Evolutionary conservation across 306 rosid species (phyloP).

Genomic region (Heteromeles arbutifolia): DNA sequence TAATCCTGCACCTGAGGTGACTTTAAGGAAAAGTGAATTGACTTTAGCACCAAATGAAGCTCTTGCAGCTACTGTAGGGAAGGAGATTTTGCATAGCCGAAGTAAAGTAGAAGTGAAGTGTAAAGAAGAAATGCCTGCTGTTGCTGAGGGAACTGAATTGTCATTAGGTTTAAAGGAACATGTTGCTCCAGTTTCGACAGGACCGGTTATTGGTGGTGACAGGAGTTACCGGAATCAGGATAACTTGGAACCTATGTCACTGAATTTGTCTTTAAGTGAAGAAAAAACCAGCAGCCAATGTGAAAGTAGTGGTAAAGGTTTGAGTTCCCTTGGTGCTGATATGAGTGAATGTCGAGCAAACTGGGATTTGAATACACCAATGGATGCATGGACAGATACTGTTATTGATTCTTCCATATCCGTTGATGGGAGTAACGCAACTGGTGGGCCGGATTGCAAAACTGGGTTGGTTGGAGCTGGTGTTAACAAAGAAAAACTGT

Average conservation of each 20-base stretch:
- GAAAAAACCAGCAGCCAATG: slow-evolving; percentile 27
- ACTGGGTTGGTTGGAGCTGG: slow-evolving; percentile 17
- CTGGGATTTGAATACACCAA: slow-evolving; percentile 94
- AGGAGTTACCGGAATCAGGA: slow-evolving; percentile 18
- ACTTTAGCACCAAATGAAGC: slow-evolving; percentile 41
- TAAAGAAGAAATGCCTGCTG: slow-evolving; percentile 31
- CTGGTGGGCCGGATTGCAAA: slow-evolving; percentile 17
- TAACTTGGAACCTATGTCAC: slow-evolving; percentile 36
- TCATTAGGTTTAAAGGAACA: slow-evolving; percentile 44
- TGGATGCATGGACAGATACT: slow-evolving; percentile 89
- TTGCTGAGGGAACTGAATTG: slow-evolving; percentile 33
- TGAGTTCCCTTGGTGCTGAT: slow-evolving; percentile 13
- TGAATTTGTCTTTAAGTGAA: slow-evolving; percentile 64
- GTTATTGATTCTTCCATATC: slow-evolving; percentile 31
- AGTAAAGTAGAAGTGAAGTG: slow-evolving; percentile 25
- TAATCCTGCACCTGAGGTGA: slow-evolving; percentile 20
- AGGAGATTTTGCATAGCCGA: slow-evolving; percentile 19
- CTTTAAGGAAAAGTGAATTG: slow-evolving; percentile 37
- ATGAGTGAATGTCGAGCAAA: slow-evolving; percentile 59
- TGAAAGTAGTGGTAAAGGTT: slow-evolving; percentile 25
- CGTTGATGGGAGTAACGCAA: slow-evolving; percentile 16
- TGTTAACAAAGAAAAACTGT: slow-evolving; percentile 19
- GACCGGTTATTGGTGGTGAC: slow-evolving; percentile 15
- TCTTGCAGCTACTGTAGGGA: slow-evolving; percentile 32
- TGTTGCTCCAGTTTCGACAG: slow-evolving; percentile 27